Percentiles rank a stretch among this genome's conserved stretches.
Conservation (phyloP, 176 grass and related monocot genomes). For the Musa troglodytarum region DNA sequence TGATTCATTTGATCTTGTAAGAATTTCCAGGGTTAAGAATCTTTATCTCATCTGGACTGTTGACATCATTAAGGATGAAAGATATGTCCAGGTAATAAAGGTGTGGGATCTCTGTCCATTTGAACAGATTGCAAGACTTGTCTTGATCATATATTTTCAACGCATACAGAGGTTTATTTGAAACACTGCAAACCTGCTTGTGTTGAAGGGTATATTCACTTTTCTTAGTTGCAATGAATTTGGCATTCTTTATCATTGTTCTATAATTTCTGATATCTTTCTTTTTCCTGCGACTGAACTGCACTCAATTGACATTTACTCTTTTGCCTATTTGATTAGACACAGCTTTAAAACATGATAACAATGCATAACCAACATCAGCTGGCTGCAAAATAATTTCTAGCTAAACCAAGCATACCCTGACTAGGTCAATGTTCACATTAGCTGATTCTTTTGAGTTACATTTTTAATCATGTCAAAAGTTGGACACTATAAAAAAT, state of each 20-base stretch:
- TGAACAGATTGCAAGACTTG: constrained; percentile 35
- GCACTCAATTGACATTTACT: no score
- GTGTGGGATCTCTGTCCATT: constrained; percentile 59
- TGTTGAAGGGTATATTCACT: constrained; percentile 34
- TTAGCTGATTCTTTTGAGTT: no score
- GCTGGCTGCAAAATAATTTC: no score
- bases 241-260: no score
- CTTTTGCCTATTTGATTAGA: no score
- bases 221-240: not conserved
- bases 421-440: no score
- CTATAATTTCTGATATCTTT: not conserved
- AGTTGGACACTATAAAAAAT: not conserved
- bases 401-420: no score
- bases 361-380: no score
- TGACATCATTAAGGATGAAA: constrained; percentile 51
- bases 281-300: not conserved
- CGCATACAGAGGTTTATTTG: constrained; percentile 65
- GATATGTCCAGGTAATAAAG: constrained; percentile 60
- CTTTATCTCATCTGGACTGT: constrained; percentile 68
- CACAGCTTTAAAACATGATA: no score
- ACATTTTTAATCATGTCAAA: not conserved
- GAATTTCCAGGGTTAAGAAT: constrained; percentile 34
- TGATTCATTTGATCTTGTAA: constrained; percentile 39
- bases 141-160: constrained; percentile 60
- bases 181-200: constrained; percentile 38